Evolutionary conservation across 441 rosid genomes (phyloP).

Genomic region (Syzygium malaccense): DNA sequence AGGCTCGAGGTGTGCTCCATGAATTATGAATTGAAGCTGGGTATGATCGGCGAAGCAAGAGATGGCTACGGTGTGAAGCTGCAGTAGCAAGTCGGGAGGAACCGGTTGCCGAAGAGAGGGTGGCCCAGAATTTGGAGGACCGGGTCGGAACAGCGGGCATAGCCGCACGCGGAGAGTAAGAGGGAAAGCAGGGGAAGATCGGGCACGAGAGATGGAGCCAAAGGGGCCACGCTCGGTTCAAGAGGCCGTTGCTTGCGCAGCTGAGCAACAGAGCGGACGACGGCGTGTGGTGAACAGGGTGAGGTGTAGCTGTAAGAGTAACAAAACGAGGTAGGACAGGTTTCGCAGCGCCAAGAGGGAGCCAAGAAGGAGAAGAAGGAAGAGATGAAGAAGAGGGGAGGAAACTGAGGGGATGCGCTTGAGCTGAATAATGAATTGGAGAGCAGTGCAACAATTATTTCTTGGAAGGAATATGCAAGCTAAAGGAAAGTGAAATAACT

Average conservation of each 20-base stretch:
- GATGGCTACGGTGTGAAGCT: slow-evolving; percentile 26
- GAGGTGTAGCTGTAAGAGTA: neutral
- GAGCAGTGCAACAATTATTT: neutral
- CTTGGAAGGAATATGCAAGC: no score
- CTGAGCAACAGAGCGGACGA: slow-evolving; percentile 43
- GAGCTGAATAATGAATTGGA: neutral
- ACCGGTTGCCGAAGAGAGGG: slow-evolving; percentile 18
- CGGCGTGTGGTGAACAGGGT: neutral
- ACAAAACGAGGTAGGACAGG: neutral
- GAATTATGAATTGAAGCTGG: slow-evolving; percentile 42
- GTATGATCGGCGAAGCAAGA: slow-evolving; percentile 58
- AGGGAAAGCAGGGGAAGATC: slow-evolving; percentile 26
- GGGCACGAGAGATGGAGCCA: slow-evolving; percentile 49
- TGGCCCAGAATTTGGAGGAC: slow-evolving; percentile 34
- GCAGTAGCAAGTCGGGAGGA: slow-evolving; percentile 15
- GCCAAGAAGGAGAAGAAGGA: neutral
- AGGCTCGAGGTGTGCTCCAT: slow-evolving; percentile 29
- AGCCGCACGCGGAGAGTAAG: slow-evolving; percentile 42
- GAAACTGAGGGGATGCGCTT: neutral
- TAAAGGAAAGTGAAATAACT: no score
- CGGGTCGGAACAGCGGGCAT: slow-evolving; percentile 30
- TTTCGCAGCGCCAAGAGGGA: neutral
- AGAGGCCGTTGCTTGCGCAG: slow-evolving; percentile 42
- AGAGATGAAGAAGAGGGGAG: neutral
- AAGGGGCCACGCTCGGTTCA: slow-evolving; percentile 33